Evolutionary conservation across 768 basidiomycete genomes (phyloP), one percentile per base, ranked within the genome.

Genomic region (Xerocomellus amylosporus): DNA sequence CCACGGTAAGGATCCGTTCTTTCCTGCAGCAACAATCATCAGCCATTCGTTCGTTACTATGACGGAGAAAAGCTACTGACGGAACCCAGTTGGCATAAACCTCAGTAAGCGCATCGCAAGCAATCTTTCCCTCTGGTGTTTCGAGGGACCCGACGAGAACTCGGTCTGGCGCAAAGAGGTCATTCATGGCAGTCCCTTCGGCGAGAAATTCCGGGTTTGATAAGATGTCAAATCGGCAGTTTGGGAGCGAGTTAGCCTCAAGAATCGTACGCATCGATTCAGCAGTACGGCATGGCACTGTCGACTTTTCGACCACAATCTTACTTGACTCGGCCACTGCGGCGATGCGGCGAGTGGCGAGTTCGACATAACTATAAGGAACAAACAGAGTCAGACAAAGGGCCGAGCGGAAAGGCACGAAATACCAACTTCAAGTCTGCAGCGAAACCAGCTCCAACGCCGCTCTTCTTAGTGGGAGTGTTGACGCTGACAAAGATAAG

Each of bases 141-240:
- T 96, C 87, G 10, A 99, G 86, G 31, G 94, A 97, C 20, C 97
- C 97, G 69, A 99, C 97, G 55, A 99, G 84, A 57, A 99, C 96
- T 58, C 97, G 88, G 75, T 99, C 97, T 17, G 97, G 97, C 17
- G 67, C 72, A 71, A 91, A 83, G 28, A 99, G 85, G 72, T 99
- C 97, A 45, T 54, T 63, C 67, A 99, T 95, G 51, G 97, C 97
- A 34, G 97, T 98, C 59, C 97, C 97, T 75, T 99, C 97, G 8
- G 97, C 97, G 44, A 99, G 81, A 79, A 99, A 99, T 71, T 99
- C 97, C 53, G 97, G 97, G 78, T 99, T 99, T 67, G 97, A 98
- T 61, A 99, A 87, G 70, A 99, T 98, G 69, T 98, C 94, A 67
- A 99, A 99, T 55, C 84, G 85, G 74, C 88, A 87, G 63, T 87